phyloP scores from a whole-genome alignment of 2,329 filamentous ascomycete species.

The Rachicladosporium sp. region DNA sequence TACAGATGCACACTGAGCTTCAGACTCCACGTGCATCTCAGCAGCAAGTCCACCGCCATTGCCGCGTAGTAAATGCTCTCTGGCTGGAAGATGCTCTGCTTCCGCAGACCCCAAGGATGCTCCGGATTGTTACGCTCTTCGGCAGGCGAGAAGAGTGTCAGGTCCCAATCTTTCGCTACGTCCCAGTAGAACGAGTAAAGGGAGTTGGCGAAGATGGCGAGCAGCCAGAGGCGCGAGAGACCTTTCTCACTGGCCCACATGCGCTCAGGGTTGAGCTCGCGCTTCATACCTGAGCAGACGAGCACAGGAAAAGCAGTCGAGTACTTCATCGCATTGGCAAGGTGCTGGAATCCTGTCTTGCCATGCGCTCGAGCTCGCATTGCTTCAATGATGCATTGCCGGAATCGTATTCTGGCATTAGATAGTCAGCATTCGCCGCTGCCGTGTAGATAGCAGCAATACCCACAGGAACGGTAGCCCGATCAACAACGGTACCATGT shows the following conservation, averaged over 20 bases:
- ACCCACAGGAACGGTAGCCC: constrained; percentile 55
- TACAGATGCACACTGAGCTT: constrained; percentile 75
- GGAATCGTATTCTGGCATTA: constrained; percentile 53
- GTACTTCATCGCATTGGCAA: constrained; percentile 93
- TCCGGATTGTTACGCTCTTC: constrained; percentile 45
- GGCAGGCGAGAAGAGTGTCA: constrained; percentile 57
- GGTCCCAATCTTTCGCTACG: constrained; percentile 89
- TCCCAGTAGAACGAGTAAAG: constrained; percentile 99
- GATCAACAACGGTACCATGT: constrained; percentile 75
- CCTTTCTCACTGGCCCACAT: constrained; percentile 6
- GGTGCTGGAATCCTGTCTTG: constrained; percentile 44
- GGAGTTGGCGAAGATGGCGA: constrained; percentile 55
- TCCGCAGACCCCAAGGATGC: constrained; percentile 60
- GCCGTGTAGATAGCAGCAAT: not conserved
- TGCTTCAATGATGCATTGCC: constrained; percentile 88
- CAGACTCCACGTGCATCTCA: constrained; percentile 83
- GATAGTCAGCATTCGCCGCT: not conserved
- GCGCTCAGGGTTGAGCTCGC: constrained; percentile 6
- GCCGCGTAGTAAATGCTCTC: constrained; percentile 70
- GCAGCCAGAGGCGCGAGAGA: constrained; percentile 11
- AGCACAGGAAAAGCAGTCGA: constrained; percentile 89
- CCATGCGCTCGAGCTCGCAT: constrained; percentile 49
- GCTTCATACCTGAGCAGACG: constrained; percentile 37
- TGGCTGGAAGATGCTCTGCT: constrained; percentile 58
- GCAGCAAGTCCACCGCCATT: constrained; percentile 62